These are phyloP conservation scores for Candida sanyaensis DNA, from an alignment of 1,139 yeast species.

Conservation along the genomic window DNA sequence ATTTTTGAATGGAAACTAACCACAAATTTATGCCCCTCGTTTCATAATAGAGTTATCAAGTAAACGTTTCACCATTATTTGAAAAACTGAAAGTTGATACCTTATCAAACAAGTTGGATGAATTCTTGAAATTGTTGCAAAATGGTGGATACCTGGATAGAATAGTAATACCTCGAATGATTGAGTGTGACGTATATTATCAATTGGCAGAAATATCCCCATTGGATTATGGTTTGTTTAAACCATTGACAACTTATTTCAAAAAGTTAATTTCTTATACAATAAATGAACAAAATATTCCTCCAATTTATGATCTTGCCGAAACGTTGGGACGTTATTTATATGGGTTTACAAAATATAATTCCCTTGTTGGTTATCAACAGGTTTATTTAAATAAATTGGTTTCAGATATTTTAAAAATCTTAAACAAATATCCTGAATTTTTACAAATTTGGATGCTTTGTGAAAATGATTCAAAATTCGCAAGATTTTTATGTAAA, in stretches of 20 bases:
- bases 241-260: constrained; percentile 15
- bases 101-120: constrained; percentile 5
- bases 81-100: constrained; percentile 9
- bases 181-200: constrained; percentile 11
- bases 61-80: not conserved
- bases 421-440: constrained; percentile 11
- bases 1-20: too few relatives aligned
- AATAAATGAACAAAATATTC: constrained; percentile 5
- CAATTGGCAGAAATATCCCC: constrained; percentile 12
- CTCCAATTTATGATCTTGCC: constrained; percentile 5
- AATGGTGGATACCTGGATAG: constrained; percentile 4
- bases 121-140: constrained; percentile 3
- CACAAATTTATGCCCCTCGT: too few relatives aligned
- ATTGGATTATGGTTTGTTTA: constrained; percentile 11
- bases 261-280: constrained; percentile 14
- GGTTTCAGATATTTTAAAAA: constrained; percentile 6
- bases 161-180: constrained; percentile 6
- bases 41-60: not conserved
- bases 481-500: not conserved
- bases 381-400: constrained; percentile 6
- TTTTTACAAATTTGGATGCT: constrained; percentile 14
- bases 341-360: constrained; percentile 6
- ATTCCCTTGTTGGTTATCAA: constrained; percentile 3
- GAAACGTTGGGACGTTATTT: constrained; percentile 13
- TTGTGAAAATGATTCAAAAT: not conserved